Base-by-base conservation (phyloP, 257 asterid species). In the Cordia subcordata region DNA sequence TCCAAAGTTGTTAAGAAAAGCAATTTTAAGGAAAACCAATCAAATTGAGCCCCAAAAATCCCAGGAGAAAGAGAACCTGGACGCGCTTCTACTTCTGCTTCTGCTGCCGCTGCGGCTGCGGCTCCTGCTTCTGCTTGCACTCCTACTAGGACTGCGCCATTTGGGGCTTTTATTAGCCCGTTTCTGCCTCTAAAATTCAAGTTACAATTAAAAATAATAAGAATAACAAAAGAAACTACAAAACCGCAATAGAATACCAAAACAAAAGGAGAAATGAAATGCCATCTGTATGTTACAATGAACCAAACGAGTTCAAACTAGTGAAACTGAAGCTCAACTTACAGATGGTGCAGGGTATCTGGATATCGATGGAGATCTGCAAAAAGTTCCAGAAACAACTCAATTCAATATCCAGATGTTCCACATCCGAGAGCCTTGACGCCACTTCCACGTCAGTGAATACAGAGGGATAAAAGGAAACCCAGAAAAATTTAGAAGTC, bases 301-400 rank as follows among this genome's bases (percentile, higher is more conserved):
- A 42, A 11, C 15, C 47, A 42, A 42, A 42, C 3, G 4, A 42
- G 10, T 42, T 42, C 47, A 42, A 42, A 42, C 15, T 42, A 27
- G 35, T 27, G 6, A 27, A 27, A 27, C 47, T 8, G 15, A 1
- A 42, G 4, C 47, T 42, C 55, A 62, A 86, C 97, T 93, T 85
- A 93, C 97, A 78, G 99, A 66, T 60, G 84, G 90, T 60, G 68
- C 73, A 4, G 95, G 97, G 63, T 96, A 93, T 77, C 82, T 80
- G 80, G 99, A 86, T 82, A 95, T 93, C 77, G 97, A 82, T 40
- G 85, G 88, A 76, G 97, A 93, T 93, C 99, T 93, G 99, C 97
- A 93, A 86, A 53, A 89, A 88, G 85, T 83, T 89, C 88, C 96
- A 92, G 82, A 85, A 90, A 89, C 71, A 92, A 89, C 81, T 84